Percentiles rank a stretch among this genome's conserved stretches.
These are phyloP conservation scores for Dysphania ambrosioides DNA, from an alignment of 148 eudicot genomes.

Conservation along the genomic window DNA sequence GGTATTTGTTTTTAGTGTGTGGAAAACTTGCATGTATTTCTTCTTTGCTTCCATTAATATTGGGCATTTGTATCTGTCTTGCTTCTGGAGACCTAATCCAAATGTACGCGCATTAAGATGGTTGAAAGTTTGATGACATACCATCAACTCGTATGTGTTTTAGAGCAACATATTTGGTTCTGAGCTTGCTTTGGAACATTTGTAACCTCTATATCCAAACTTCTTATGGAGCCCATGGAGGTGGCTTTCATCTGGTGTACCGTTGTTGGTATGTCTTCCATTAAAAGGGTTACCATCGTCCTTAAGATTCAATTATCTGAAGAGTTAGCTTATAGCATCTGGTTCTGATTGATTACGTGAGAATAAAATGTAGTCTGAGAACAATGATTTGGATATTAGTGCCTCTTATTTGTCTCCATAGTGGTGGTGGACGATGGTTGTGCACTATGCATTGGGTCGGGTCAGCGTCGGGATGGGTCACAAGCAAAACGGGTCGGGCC, in stretches of 20 bases:
- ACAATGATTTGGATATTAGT: no score
- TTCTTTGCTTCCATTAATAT: neutral
- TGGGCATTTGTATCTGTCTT: neutral
- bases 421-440: no score
- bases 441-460: no score
- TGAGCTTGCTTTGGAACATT: conserved; percentile 4
- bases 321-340: no score
- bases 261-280: neutral
- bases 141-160: no score
- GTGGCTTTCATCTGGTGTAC: neutral
- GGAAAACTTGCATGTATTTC: neutral
- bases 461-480: no score
- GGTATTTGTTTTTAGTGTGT: neutral
- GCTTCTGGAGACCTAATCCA: neutral
- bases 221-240: neutral
- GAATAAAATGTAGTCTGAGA: no score
- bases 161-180: neutral
- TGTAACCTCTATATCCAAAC: neutral
- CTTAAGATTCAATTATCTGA: no score
- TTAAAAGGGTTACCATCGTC: neutral
- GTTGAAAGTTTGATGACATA: neutral
- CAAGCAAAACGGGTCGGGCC: no score
- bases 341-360: no score
- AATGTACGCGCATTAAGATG: neutral
- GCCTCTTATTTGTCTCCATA: no score